phyloP scores from a whole-genome alignment of 306 rosid genomes.

The Astragalus membranaceus region DNA sequence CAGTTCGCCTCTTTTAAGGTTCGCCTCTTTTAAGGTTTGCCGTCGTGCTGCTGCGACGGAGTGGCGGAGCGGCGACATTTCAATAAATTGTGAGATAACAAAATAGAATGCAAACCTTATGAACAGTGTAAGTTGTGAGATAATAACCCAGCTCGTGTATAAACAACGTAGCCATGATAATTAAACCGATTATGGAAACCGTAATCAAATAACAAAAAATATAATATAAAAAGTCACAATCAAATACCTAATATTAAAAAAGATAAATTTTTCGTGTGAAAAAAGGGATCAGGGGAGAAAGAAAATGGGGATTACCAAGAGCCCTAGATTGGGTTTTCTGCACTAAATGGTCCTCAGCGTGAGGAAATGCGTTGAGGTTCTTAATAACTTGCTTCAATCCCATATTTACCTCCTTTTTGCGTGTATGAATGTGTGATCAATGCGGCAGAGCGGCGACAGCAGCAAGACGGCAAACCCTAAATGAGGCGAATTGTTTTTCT shows the following conservation, averaged over 20 bases:
- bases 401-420: slow-evolving; percentile 34
- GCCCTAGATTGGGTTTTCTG: slow-evolving; percentile 95
- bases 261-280: too few species aligned
- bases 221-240: neutral
- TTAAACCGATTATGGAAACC: slow-evolving; percentile 74
- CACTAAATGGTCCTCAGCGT: slow-evolving; percentile 92
- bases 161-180: slow-evolving; percentile 75
- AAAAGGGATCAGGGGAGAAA: neutral
- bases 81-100: too few species aligned
- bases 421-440: neutral
- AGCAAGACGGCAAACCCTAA: too few species aligned
- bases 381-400: slow-evolving; percentile 66
- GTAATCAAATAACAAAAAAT: neutral
- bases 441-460: too few species aligned
- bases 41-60: too few species aligned
- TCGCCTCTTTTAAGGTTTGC: too few species aligned
- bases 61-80: too few species aligned
- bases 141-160: slow-evolving; percentile 89
- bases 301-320: slow-evolving; percentile 45
- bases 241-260: neutral
- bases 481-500: too few species aligned
- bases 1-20: too few species aligned
- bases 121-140: slow-evolving; percentile 73
- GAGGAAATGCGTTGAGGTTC: slow-evolving; percentile 92
- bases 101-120: slow-evolving; percentile 51